Base-by-base conservation (phyloP, 163 green algal species). In the Scenedesmus sp. region DNA sequence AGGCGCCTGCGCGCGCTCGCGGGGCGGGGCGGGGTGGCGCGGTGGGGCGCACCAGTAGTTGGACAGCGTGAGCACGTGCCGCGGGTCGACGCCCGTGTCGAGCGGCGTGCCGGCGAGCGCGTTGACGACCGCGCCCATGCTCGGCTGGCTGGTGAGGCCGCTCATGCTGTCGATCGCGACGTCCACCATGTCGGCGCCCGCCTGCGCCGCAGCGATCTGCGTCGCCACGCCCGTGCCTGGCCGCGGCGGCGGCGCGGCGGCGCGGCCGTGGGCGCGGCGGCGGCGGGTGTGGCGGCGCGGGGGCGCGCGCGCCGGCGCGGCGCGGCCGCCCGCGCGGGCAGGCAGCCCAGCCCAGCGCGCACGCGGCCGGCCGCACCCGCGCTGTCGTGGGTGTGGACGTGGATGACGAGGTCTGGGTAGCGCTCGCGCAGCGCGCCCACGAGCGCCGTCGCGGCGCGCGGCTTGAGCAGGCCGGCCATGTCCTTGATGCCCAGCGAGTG, bases 351-450 rank as follows among this genome's bases (percentile, higher is more conserved):
- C n/a, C n/a, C n/a, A n/a, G n/a, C n/a, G n/a, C n/a, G n/a, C n/a
- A n/a, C 39, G 31, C 4, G 89, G 50, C 84, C 24, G 20, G 17
- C 91, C 15, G 87, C 94, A 80, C 94, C 94, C 20, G 95, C 92
- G 18, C 92, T 96, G 91, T 98, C 94, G 85, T 98, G 95, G 15
- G 95, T 98, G 85, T 98, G 95, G 44, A 98, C 89, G 83, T 98
- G 94, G 63, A 98, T 95, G 31, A 90, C 84, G 10, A 94, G 45
- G 73, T 97, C 82, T 18, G 94, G 95, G 88, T 94, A 96, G 26
- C 85, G 74, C 44, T 84, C 71, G 4, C 94, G 82, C 62, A 98
- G 88, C 14, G 94, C 89, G 4, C 63, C 95, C 74, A 92, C 86
- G 54, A 98, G 90, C 80, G 90, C 81, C n/a, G 89, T 95, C 51